Evolutionary conservation across 306 rosid species (phyloP), one percentile per base, ranked within the genome.

Genomic region (Castanospermum australe): DNA sequence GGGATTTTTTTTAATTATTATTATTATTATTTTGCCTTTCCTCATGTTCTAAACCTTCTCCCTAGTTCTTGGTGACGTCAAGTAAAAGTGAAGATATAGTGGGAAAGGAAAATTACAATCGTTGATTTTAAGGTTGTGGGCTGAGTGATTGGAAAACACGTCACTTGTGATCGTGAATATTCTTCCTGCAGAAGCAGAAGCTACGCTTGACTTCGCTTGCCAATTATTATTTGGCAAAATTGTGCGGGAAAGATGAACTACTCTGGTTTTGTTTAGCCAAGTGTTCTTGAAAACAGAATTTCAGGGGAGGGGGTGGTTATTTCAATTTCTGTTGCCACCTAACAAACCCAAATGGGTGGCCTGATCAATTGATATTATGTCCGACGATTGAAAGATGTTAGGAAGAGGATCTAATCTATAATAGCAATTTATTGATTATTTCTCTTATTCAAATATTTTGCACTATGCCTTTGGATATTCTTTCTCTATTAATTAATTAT

Each of bases 391-490:
- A 48, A 81, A 63, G 30, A 32, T 32, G 28, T 57, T 45, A 30
- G 39, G 38, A 45, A 8, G 41, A 24, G 35, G 15, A 35, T 25
- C 22, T 11, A n/a, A 35, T 25, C 22, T 11, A 22, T 33, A 24
- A 14, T 71, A 15, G 47, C 25, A 72, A 32, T 28, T 71, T 38
- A 50, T 42, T 71, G 25, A 33, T 71, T 45, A 15, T 35, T 70
- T 62, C 63, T 38, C 71, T 17, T 61, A 18, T 84, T 75, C 24
- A 67, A 71, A 44, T 59, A 24, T 62, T 12, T 61, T 61, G 36
- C 35, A 41, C 10, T 39, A 25, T 67, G 12, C 24, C 21, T 42
- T 45, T 52, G 41, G 21, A 77, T 67, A 42, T 56, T 56, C 21
- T 22, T 76, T 81, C 59, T 44, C 20, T 67, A 3, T 13, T 79